Percentiles rank a stretch among this genome's conserved stretches.
Evolutionary conservation across 2,329 filamentous ascomycete species (phyloP).

Genomic region (Penicillium italicum): DNA sequence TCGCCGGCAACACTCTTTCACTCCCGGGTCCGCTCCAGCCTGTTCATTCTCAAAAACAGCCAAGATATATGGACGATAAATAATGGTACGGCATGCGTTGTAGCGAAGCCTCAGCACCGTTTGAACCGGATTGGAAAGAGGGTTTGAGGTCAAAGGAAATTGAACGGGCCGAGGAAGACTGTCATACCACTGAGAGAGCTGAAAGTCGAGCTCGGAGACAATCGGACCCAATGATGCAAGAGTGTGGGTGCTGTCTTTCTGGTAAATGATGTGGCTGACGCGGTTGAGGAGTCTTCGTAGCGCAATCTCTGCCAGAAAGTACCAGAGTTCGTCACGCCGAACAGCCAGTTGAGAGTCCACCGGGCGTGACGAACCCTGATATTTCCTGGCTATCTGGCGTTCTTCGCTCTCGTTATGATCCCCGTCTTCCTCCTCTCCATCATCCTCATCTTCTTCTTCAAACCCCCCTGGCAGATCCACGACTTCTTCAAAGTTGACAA

Average conservation of each 20-base stretch:
- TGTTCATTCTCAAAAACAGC: slow-evolving; percentile 76
- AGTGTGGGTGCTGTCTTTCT: slow-evolving; percentile 66
- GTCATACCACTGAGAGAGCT: slow-evolving; percentile 81
- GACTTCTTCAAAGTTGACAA: slow-evolving; percentile 76
- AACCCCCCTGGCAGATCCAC: slow-evolving; percentile 76
- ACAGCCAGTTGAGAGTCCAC: background rate
- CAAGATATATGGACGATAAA: slow-evolving; percentile 78
- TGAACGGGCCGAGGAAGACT: slow-evolving; percentile 70
- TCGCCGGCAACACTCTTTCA: slow-evolving; percentile 74
- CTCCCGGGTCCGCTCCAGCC: slow-evolving; percentile 65
- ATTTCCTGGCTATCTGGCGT: background rate
- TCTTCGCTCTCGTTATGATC: slow-evolving; percentile 6
- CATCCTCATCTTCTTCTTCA: slow-evolving; percentile 58
- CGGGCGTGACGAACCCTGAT: background rate
- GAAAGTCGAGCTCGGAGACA: slow-evolving; percentile 75
- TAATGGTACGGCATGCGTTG: slow-evolving; percentile 81
- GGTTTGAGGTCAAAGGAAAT: slow-evolving; percentile 67
- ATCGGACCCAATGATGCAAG: slow-evolving; percentile 72
- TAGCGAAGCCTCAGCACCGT: slow-evolving; percentile 75
- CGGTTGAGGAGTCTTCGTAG: slow-evolving; percentile 72
- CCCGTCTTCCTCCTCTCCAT: slow-evolving; percentile 14
- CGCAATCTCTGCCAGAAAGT: slow-evolving; percentile 79
- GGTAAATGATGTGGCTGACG: slow-evolving; percentile 75
- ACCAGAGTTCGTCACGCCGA: slow-evolving; percentile 74
- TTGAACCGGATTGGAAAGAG: slow-evolving; percentile 70